Evolutionary conservation across 352 stramenopile genomes (phyloP).

Genomic region (Phytophthora multivora): DNA sequence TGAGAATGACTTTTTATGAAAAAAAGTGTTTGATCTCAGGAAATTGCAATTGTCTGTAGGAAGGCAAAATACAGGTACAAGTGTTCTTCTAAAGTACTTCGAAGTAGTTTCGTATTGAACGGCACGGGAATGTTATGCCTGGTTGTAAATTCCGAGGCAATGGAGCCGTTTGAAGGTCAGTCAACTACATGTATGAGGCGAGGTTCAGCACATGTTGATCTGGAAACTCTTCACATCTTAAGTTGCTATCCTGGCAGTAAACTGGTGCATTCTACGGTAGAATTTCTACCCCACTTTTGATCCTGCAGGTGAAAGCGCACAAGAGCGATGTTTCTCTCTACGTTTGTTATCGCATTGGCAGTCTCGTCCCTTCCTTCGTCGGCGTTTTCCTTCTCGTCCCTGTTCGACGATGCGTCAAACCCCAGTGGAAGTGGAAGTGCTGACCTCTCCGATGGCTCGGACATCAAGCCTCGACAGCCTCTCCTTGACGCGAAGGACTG

Average conservation of each 20-base stretch:
- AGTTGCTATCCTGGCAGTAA: conserved; percentile 3
- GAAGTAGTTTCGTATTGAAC: too few species aligned
- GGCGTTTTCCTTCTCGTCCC: conserved; percentile 6
- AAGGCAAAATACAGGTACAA: too few species aligned
- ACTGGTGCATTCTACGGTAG: background rate
- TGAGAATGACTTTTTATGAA: background rate
- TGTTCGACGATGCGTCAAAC: background rate
- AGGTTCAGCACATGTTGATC: conserved; percentile 4
- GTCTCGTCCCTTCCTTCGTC: background rate
- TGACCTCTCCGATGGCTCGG: conserved; percentile 19
- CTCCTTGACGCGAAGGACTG: conserved; percentile 46
- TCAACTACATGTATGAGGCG: background rate
- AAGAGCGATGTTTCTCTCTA: conserved; percentile 3
- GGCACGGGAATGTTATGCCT: too few species aligned
- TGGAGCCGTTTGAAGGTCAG: background rate
- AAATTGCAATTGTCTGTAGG: background rate
- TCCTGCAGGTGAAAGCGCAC: background rate
- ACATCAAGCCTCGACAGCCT: conserved; percentile 37
- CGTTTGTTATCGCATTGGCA: conserved; percentile 6
- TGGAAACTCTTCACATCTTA: conserved; percentile 14
- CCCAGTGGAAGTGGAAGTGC: background rate
- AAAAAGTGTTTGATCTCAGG: background rate
- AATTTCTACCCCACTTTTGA: background rate
- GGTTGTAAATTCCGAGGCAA: background rate
- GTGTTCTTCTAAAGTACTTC: too few species aligned